These are phyloP conservation scores for Lophiotrema nucula DNA, from an alignment of 495 filamentous ascomycete species.

Conservation along the genomic window DNA sequence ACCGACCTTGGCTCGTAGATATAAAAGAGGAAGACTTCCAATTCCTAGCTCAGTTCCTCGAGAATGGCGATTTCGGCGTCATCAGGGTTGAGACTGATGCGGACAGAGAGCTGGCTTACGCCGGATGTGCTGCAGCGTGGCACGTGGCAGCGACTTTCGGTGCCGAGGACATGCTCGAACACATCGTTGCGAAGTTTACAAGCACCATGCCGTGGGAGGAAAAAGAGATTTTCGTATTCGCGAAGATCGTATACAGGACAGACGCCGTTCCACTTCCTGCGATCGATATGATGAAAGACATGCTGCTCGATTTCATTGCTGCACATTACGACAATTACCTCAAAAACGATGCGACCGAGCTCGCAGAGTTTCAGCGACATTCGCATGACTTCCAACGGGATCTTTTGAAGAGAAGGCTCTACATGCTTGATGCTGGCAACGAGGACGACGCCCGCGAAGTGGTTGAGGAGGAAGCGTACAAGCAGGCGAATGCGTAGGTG, in stretches of 20 bases:
- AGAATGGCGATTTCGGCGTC: conserved; percentile 5
- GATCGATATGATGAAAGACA: conserved; percentile 1
- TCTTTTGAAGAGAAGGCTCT: neutral
- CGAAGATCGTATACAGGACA: conserved; percentile 6
- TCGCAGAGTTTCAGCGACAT: neutral
- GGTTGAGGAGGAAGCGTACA: too few species aligned
- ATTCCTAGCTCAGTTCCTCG: conserved; percentile 4
- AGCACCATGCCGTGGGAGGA: neutral
- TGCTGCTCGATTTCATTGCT: neutral
- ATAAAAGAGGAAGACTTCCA: conserved; percentile 10
- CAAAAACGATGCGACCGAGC: neutral
- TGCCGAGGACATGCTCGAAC: conserved; percentile 19
- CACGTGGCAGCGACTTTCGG: conserved; percentile 9
- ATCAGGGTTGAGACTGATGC: conserved; percentile 1
- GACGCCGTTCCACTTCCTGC: neutral
- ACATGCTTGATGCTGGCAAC: too few species aligned
- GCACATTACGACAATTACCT: conserved; percentile 1
- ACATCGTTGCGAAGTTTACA: conserved; percentile 15
- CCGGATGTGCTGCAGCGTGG: conserved; percentile 10
- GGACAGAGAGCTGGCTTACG: neutral
- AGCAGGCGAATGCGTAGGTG: too few species aligned
- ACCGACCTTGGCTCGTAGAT: neutral
- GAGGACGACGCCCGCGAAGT: too few species aligned
- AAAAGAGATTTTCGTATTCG: conserved; percentile 7
- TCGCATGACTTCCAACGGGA: neutral